A percentile compares a stretch with the other conserved stretches of the same genome.
These are phyloP conservation scores for Golubevia pallescens DNA, from an alignment of 1,284 basidiomycete genomes.

Conservation along the genomic window DNA sequence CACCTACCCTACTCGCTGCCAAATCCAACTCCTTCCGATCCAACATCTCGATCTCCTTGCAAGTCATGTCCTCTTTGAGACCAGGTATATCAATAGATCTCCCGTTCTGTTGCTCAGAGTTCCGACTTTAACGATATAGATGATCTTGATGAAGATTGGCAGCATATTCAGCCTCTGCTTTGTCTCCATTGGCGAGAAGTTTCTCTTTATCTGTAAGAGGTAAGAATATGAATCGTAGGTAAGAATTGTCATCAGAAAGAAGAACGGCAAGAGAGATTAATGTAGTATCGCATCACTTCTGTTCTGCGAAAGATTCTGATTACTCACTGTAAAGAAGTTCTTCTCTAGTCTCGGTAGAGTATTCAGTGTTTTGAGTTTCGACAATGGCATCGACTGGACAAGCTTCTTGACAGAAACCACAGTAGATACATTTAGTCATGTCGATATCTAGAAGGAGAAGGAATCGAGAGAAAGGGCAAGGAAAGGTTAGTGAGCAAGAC, in stretches of 20 bases:
- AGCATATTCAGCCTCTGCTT: constrained; percentile 60
- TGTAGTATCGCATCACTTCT: background rate
- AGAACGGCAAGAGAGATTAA: constrained; percentile 2
- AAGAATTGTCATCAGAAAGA: background rate
- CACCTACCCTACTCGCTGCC: too few species aligned
- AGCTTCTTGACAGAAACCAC: constrained; percentile 64
- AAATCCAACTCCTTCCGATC: too few species aligned
- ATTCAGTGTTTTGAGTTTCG: constrained; percentile 64
- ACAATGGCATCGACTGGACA: constrained; percentile 65
- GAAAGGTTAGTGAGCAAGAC: too few species aligned
- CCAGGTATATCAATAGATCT: too few species aligned
- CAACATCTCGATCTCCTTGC: background rate
- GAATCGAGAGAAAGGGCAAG: background rate
- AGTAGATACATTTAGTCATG: constrained; percentile 64
- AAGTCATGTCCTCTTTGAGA: background rate
- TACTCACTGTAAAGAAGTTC: constrained; percentile 52
- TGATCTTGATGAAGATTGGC: constrained; percentile 45
- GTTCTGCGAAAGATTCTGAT: background rate
- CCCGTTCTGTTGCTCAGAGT: too few species aligned
- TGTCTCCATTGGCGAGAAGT: constrained; percentile 62
- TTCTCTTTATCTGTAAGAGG: constrained; percentile 6
- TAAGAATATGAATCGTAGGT: constrained; percentile 45
- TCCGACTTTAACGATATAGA: constrained; percentile 3
- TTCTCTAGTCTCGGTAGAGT: constrained; percentile 61
- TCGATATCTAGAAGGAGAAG: constrained; percentile 42